Evolutionary conservation across 331 rosid species (phyloP), one percentile per base, ranked within the genome.

Genomic region (Rhamnella rubrinervis): DNA sequence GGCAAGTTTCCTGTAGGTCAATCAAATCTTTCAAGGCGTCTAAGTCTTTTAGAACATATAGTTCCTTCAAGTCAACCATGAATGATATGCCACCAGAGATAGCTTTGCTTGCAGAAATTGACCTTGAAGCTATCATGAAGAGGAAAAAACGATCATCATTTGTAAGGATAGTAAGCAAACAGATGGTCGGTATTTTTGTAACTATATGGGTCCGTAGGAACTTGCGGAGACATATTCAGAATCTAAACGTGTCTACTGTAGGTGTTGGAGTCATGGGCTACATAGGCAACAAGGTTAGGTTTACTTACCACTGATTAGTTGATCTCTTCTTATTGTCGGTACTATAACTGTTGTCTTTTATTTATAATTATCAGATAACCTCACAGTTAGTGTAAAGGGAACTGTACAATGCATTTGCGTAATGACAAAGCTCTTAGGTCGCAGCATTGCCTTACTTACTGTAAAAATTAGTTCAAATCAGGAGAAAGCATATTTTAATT

Each of bases 241-340:
- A 89, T 51, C 59, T 88, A 23, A 87, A 89, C 72, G 96, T 92
- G 53, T 92, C 96, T 56, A 89, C 86, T 66, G 98, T 90, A 69
- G 98, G 98, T 66, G 98, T 92, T 81, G 98, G 98, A 66, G 89
- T 92, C 50, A 89, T 92, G 98, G 98, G 98, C 68, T 92, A 89
- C 68, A 92, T 92, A 71, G 98, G 98, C 31, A 92, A 92, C 93
- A 92, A 92, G 98, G 98, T 91, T 61, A 26, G 70, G 37, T 71
- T 66, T 57, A 65, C 40, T 44, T 21, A 19, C 28, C 61, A 51
- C 47, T 11, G 23, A 76, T n/a, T 23, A 19, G 15, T 61, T 68
- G 21, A 18, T 21, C 38, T 53, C 31, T 28, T 63, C 47, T 14
- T 8, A 55, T 63, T 19, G 59, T 71, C 40, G 16, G 28, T 4